A percentile compares a stretch with the other conserved stretches of the same genome.
These are phyloP conservation scores for Leccinum fallax DNA, from an alignment of 1,284 basidiomycete species.

Conservation along the genomic window DNA sequence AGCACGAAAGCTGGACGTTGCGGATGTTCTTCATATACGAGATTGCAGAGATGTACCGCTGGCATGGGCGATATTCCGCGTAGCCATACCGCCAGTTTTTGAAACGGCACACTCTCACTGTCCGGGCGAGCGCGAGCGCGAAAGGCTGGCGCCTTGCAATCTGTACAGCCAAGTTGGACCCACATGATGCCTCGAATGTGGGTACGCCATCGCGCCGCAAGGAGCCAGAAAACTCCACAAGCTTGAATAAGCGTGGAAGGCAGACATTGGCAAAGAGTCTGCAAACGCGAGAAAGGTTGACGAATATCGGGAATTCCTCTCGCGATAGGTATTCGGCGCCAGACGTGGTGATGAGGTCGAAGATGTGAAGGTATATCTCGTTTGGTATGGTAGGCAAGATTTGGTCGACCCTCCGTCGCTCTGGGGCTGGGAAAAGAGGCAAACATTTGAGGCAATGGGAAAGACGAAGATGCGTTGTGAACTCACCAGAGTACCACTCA, in stretches of 20 bases:
- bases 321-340: neutral
- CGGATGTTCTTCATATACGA: neutral
- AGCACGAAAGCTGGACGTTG: neutral
- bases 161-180: neutral
- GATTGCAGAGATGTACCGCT: neutral
- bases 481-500: too few relatives aligned
- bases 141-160: neutral
- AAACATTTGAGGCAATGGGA: too few relatives aligned
- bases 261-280: neutral
- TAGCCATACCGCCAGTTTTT: neutral
- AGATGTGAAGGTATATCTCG: neutral
- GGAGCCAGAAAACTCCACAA: neutral
- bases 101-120: neutral
- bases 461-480: too few relatives aligned
- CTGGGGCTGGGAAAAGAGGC: neutral
- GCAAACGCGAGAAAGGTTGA: neutral
- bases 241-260: neutral
- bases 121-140: neutral
- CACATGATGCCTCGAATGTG: neutral
- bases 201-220: neutral
- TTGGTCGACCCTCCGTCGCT: neutral
- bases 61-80: neutral
- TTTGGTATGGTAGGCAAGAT: neutral
- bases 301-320: neutral
- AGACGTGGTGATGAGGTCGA: neutral